Evolutionary conservation across 2,329 filamentous ascomycete genomes (phyloP).

Genomic region (Claviceps fusiformis): DNA sequence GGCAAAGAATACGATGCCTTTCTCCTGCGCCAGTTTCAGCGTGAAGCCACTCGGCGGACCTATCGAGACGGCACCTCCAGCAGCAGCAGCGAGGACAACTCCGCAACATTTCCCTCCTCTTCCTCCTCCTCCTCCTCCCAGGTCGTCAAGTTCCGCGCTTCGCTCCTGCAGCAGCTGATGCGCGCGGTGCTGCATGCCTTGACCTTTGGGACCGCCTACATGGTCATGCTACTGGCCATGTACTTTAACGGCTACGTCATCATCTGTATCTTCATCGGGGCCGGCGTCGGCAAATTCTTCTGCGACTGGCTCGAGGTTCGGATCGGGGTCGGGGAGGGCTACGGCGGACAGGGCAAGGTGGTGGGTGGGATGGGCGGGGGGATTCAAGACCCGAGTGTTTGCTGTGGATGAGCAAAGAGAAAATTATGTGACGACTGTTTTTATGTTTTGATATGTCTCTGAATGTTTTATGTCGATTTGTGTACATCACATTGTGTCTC

Average conservation of each 20-base stretch:
- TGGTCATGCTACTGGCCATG: conserved; percentile 58
- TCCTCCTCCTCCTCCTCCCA: conserved; percentile 2
- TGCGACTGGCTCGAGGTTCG: conserved; percentile 35
- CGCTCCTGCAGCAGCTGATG: conserved; percentile 47
- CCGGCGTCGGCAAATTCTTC: conserved; percentile 38
- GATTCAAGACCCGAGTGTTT: conserved; percentile 33
- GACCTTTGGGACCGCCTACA: conserved; percentile 63
- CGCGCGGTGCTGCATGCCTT: conserved; percentile 53
- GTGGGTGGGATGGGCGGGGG: conserved; percentile 14
- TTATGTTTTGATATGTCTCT: no score
- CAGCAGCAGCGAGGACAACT: conserved; percentile 7
- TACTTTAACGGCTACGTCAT: conserved; percentile 60
- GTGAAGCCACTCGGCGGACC: conserved; percentile 11
- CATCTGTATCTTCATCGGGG: conserved; percentile 55
- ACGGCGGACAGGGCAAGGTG: conserved; percentile 13
- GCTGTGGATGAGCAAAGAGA: conserved; percentile 22
- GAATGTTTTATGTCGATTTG: no score
- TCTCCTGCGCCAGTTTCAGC: conserved; percentile 38
- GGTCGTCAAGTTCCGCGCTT: conserved; percentile 36
- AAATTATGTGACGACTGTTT: no score
- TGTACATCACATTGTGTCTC: no score
- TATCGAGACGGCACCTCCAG: conserved; percentile 8
- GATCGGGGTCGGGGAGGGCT: conserved; percentile 18
- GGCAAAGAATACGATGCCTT: conserved; percentile 59
- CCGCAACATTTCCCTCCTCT: neutral